These are phyloP conservation scores for Zalaria obscura DNA, from an alignment of 2,329 filamentous ascomycete species.

Conservation along the genomic window DNA sequence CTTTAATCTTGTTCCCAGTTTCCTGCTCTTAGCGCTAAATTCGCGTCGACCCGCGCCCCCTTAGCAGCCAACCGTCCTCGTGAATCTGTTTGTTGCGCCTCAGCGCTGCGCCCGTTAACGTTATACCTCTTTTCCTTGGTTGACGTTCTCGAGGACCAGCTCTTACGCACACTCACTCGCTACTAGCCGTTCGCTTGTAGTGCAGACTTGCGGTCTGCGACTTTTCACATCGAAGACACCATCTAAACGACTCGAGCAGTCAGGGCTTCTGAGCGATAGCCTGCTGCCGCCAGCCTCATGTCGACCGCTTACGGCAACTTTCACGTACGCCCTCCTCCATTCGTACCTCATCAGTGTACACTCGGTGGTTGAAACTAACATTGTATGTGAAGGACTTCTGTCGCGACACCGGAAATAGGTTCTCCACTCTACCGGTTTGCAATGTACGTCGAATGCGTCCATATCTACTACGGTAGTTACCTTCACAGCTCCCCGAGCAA, in stretches of 20 bases:
- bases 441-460: slow-evolving; percentile 23
- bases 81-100: background rate
- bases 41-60: background rate
- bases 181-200: too few species aligned
- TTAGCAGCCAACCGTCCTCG: background rate
- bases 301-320: slow-evolving; percentile 19
- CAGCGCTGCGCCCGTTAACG: background rate
- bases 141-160: too few species aligned
- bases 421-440: slow-evolving; percentile 26
- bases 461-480: background rate
- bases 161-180: too few species aligned
- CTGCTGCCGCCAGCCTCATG: slow-evolving; percentile 1
- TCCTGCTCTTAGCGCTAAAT: background rate
- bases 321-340: slow-evolving; percentile 8
- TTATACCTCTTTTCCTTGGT: background rate
- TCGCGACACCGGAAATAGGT: slow-evolving; percentile 30
- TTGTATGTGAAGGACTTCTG: slow-evolving; percentile 31
- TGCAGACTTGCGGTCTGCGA: background rate
- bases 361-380: slow-evolving; percentile 9
- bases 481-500: background rate
- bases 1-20: too few species aligned
- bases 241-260: background rate
- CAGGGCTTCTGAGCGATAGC: background rate
- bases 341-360: background rate
- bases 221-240: background rate